Evolutionary conservation across 352 stramenopile species (phyloP), one percentile per base, ranked within the genome.

Genomic region (Blastocystis sp.): DNA sequence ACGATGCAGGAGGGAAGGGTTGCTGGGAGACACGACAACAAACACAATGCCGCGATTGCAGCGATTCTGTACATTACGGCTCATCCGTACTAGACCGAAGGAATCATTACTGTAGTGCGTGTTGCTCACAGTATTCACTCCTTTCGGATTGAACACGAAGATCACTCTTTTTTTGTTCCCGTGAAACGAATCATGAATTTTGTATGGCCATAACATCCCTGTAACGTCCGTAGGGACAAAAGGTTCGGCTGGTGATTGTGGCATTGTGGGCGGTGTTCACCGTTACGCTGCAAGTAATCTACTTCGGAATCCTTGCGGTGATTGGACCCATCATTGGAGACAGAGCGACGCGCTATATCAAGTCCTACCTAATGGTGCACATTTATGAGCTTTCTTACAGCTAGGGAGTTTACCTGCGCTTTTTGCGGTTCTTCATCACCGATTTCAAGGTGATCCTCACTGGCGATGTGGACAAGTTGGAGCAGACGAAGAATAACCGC

Each of bases 381-480:
- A 3, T 45, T 53, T 19, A 69, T 3, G 7, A 1, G 0, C n/a
- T 7, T 23, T 11, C 10, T 84, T 38, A 69, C 43, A 21, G 17
- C 0, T 28, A 84, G 74, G 74, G 74, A 2, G 56, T 64, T 21
- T 84, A 84, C 34, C 74, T 84, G 17, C 74, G 74, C 11, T 84
- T 84, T 53, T 53, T 84, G n/a, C 74, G 74, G 23, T 84, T 84
- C 52, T 84, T 84, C 48, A 84, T 84, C 21, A 52, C 52, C 1
- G 74, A 84, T 28, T 84, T 84, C 56, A 84, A 84, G 48, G 21
- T 84, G 74, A 84, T 84, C 52, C 60, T 84, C 17, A 70, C 74
- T 1, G 74, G 74, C 34, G 74, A 84, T 67, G 41, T 84, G n/a
- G 74, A 84, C 66, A 84, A 67, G 61, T 53, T 84, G 28, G 74